These are phyloP conservation scores for Botrytis medusae DNA, from an alignment of 2,329 filamentous ascomycete genomes.

Conservation along the genomic window DNA sequence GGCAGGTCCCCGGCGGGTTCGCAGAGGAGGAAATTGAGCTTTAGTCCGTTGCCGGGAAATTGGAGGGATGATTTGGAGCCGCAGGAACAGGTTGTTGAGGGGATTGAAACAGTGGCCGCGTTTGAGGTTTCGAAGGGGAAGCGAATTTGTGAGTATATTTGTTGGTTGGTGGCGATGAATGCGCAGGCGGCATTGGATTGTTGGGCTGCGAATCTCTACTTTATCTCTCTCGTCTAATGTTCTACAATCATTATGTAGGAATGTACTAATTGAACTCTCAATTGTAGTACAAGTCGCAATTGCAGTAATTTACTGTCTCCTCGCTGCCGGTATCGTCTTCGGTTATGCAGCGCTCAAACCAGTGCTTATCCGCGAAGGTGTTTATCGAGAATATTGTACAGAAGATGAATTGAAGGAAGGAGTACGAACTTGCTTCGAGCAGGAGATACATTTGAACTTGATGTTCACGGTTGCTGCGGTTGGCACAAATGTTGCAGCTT, in stretches of 20 bases:
- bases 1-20: conserved; percentile 23
- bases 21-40: conserved; percentile 30
- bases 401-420: conserved; percentile 50
- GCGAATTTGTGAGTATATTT: conserved; percentile 38
- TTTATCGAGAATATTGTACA: conserved; percentile 66
- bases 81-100: conserved; percentile 22
- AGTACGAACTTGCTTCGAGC: conserved; percentile 55
- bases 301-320: conserved; percentile 70
- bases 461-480: conserved; percentile 93
- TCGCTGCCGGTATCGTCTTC: conserved; percentile 78
- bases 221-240: neutral
- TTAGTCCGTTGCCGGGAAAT: conserved; percentile 32
- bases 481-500: conserved; percentile 80
- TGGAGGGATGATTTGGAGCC: conserved; percentile 22
- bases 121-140: conserved; percentile 43
- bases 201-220: neutral
- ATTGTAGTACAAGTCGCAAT: conserved; percentile 64
- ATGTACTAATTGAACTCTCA: conserved; percentile 21
- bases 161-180: neutral
- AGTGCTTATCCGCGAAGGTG: conserved; percentile 69
- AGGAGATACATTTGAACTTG: conserved; percentile 71
- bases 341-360: conserved; percentile 85
- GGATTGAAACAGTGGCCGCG: conserved; percentile 36
- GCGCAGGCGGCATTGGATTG: neutral
- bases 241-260: neutral